Conservation (phyloP, 2,329 filamentous ascomycete genomes). For the Lomentospora prolificans region DNA sequence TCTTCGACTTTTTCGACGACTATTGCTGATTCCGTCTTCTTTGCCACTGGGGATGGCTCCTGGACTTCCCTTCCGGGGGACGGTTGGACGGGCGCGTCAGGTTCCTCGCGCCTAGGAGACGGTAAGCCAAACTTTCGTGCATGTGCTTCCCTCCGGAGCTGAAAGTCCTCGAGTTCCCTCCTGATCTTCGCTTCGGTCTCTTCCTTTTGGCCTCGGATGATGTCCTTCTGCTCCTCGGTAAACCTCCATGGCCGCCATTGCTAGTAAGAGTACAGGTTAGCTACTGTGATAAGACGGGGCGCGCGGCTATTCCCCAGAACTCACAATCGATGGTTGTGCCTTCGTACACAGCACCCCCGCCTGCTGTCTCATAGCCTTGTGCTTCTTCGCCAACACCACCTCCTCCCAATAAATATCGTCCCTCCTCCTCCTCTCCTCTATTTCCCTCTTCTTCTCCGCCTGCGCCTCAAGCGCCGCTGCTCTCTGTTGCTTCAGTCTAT, state of each 20-base stretch:
- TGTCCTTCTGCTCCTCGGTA: slow-evolving; percentile 56
- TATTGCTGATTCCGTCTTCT: slow-evolving; percentile 6
- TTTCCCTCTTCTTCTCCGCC: slow-evolving; percentile 53
- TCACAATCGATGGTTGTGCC: slow-evolving; percentile 62
- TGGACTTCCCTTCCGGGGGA: slow-evolving; percentile 1
- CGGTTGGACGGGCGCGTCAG: neutral
- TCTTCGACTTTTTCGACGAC: slow-evolving; percentile 12
- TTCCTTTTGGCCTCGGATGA: slow-evolving; percentile 60
- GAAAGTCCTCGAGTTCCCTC: slow-evolving; percentile 55
- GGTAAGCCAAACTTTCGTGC: slow-evolving; percentile 17
- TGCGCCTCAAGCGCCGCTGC: slow-evolving; percentile 60
- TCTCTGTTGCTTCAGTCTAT: slow-evolving; percentile 63
- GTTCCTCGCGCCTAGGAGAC: neutral
- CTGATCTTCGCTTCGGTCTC: slow-evolving; percentile 54
- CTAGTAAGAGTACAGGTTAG: slow-evolving; percentile 31
- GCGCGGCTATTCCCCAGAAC: too few species aligned
- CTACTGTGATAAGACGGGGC: slow-evolving; percentile 6
- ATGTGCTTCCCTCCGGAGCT: slow-evolving; percentile 33
- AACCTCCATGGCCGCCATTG: slow-evolving; percentile 81
- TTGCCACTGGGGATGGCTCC: slow-evolving; percentile 2
- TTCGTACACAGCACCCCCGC: slow-evolving; percentile 67
- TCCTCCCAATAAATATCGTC: slow-evolving; percentile 71
- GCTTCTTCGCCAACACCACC: slow-evolving; percentile 63
- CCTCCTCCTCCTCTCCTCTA: slow-evolving; percentile 49
- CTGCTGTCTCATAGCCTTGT: slow-evolving; percentile 59